Conservation (phyloP, 2,329 filamentous ascomycete species). For the Camillea tinctor region DNA sequence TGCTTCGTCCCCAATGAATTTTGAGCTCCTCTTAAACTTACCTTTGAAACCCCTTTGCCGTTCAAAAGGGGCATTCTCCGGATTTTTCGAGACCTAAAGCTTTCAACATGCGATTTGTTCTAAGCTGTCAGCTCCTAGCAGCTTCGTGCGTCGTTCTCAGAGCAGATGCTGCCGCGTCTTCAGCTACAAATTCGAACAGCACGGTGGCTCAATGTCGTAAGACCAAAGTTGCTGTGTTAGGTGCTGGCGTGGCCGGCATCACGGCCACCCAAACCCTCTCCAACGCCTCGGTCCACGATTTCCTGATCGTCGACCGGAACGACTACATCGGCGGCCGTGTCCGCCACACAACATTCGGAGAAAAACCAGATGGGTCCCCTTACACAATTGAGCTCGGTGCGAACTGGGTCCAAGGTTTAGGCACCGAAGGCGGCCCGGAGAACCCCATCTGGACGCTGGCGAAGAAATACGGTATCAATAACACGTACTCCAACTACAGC, state of each 20-base stretch:
- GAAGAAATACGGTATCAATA: conserved; percentile 57
- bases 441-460: conserved; percentile 64
- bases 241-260: conserved; percentile 62
- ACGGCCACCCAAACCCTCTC: conserved; percentile 62
- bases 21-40: neutral
- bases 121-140: neutral
- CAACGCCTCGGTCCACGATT: conserved; percentile 61
- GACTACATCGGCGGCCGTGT: conserved; percentile 62
- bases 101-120: conserved; percentile 8
- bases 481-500: conserved; percentile 56
- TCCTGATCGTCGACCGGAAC: conserved; percentile 64
- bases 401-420: conserved; percentile 54
- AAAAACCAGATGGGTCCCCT: conserved; percentile 45
- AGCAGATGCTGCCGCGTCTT: conserved; percentile 4
- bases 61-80: neutral
- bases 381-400: conserved; percentile 64
- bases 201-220: conserved; percentile 27
- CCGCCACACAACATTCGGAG: conserved; percentile 56
- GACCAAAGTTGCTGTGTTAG: conserved; percentile 45
- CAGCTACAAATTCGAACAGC: neutral
- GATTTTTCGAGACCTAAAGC: neutral
- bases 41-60: neutral
- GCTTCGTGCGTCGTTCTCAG: conserved; percentile 7
- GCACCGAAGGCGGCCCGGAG: conserved; percentile 38
- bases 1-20: neutral